Evolutionary conservation across 106 monocot genomes (phyloP), one percentile per base, ranked within the genome.

Genomic region (Allium cepa): DNA sequence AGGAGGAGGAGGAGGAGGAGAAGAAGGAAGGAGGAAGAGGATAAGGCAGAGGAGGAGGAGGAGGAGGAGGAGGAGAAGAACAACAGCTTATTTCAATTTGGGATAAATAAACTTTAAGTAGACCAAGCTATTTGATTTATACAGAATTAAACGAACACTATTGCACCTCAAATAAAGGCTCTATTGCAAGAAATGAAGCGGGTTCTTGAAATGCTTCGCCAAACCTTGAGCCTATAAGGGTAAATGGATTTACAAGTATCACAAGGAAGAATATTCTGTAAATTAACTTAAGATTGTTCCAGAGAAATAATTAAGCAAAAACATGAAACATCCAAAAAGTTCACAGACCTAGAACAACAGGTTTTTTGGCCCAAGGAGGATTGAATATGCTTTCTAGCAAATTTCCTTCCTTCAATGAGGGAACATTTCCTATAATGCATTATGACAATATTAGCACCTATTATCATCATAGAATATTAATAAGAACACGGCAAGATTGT

Each of bases 131-230:
- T 36, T 36, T 36, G 36, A 36, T 36, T 36, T 36, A 36, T 4
- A 36, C 0, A 36, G 28, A 69, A 22, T 56, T 22, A 22, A 22
- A 22, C 22, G 22, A 22, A 22, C 22, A 36, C 36, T 36, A 36
- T 5, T 36, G 26, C 76, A 96, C 95, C 88, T 88, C 91, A 75
- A 96, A 96, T 46, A 96, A 63, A 46, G 84, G 84, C 26, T 80
- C 66, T 78, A 84, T 78, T 36, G 83, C 68, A 59, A 96, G 72
- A 80, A 84, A 96, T 69, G 86, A 79, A 62, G 75, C 64, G 62
- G 91, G 83, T 10, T 96, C 95, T 76, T 96, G 95, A 78, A 96
- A 96, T 71, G 95, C 95, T 45, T 96, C 95, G 7, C 84, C 78
- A 76, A 96, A 91, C 80, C 86, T 88, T 79, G 91, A 73, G 56